These are phyloP conservation scores for Cordyceps cicadae DNA, from an alignment of 2,329 filamentous ascomycete genomes.

Conservation along the genomic window DNA sequence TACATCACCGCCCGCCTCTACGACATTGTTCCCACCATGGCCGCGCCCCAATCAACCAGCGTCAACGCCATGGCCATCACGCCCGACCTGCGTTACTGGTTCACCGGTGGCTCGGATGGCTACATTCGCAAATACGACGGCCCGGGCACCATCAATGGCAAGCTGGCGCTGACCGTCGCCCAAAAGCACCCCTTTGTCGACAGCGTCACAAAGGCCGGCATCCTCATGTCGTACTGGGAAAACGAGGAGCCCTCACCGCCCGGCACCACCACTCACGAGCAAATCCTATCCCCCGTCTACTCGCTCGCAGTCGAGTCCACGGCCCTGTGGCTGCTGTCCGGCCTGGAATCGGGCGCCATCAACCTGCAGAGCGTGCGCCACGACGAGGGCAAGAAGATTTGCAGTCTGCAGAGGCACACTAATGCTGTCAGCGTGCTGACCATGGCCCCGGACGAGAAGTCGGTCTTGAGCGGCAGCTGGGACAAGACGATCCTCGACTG, in stretches of 20 bases:
- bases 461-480: constrained; percentile 88
- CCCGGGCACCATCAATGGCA: constrained; percentile 88
- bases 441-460: constrained; percentile 75
- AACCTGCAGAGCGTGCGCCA: constrained; percentile 90
- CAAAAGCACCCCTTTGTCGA: constrained; percentile 96
- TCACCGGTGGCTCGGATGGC: constrained; percentile 87
- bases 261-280: constrained; percentile 44
- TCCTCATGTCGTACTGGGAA: constrained; percentile 96
- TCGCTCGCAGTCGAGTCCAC: constrained; percentile 85
- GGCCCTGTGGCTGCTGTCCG: constrained; percentile 84
- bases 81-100: constrained; percentile 89
- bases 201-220: constrained; percentile 89
- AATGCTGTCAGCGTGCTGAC: constrained; percentile 86
- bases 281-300: constrained; percentile 79
- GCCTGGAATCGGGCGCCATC: constrained; percentile 82
- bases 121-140: constrained; percentile 98
- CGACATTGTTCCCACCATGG: constrained; percentile 95
- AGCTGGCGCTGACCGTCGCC: constrained; percentile 85
- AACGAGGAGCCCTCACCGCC: constrained; percentile 67
- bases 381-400: constrained; percentile 86
- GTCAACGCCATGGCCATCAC: constrained; percentile 90
- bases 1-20: constrained; percentile 74
- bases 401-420: constrained; percentile 71
- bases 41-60: constrained; percentile 88
- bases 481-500: constrained; percentile 91